phyloP scores from a whole-genome alignment of 805 yeast genomes.

The Saccharomycopsis oosterbeekiorum region DNA sequence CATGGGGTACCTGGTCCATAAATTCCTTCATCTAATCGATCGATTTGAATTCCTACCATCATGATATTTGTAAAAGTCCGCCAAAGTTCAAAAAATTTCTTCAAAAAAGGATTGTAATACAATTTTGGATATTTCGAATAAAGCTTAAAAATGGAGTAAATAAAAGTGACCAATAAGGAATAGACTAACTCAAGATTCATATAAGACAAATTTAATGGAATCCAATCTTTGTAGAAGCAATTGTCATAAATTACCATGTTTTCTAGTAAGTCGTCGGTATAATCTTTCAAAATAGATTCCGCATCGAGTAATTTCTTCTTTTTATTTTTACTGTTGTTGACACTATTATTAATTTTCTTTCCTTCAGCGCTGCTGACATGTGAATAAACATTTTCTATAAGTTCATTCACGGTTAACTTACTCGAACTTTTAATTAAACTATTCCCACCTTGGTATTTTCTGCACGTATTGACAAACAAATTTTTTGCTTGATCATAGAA shows the following conservation, averaged over 20 bases:
- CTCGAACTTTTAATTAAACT: not conserved
- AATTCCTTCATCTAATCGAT: conserved; percentile 38
- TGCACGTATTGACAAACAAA: not conserved
- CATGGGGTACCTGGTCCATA: conserved; percentile 34
- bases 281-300: not conserved
- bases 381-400: not conserved
- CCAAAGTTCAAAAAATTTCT: conserved; percentile 52
- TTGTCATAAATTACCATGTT: conserved; percentile 5
- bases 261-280: not conserved
- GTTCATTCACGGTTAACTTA: not conserved
- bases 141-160: conserved; percentile 36
- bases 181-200: conserved; percentile 35
- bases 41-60: conserved; percentile 50
- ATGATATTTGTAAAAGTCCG: conserved; percentile 53
- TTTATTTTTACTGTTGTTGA: not conserved
- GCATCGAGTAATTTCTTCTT: not conserved
- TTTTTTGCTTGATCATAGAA: not conserved
- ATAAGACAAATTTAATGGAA: conserved; percentile 21
- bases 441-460: not conserved
- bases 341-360: not conserved
- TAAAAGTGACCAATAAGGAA: conserved; percentile 33
- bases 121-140: conserved; percentile 24
- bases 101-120: conserved; percentile 52
- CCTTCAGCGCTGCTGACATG: not conserved
- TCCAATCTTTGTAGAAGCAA: conserved; percentile 13